These are phyloP conservation scores for Colletotrichum ledebouriae DNA, from an alignment of 2,329 filamentous ascomycete species.

Conservation along the genomic window DNA sequence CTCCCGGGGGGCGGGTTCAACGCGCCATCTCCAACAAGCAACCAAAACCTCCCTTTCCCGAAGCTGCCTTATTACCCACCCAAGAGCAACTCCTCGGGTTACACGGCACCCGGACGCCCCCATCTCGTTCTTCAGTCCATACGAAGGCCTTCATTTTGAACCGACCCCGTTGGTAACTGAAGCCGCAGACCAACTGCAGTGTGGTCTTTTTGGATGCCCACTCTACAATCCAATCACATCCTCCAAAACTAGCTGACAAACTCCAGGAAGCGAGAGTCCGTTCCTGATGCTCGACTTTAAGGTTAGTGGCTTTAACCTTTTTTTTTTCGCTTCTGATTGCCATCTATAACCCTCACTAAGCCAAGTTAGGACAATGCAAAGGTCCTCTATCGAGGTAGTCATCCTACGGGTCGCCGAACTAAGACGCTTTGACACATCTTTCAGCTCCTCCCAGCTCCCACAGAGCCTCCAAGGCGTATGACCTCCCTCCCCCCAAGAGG, in stretches of 20 bases:
- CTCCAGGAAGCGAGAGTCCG: background rate
- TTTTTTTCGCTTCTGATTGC: background rate
- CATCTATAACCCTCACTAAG: background rate
- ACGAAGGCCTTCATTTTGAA: constrained; percentile 1
- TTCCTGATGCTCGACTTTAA: constrained; percentile 12
- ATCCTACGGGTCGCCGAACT: no score
- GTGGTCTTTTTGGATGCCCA: background rate
- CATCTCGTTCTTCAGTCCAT: constrained; percentile 20
- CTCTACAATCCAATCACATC: background rate
- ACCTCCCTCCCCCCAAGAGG: background rate
- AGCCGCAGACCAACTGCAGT: constrained; percentile 1
- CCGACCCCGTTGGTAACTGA: background rate
- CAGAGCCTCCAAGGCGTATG: background rate
- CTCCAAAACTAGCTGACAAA: background rate
- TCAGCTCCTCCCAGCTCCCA: background rate
- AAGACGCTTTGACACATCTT: background rate
- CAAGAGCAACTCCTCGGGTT: constrained; percentile 10
- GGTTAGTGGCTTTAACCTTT: constrained; percentile 14
- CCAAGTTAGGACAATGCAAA: constrained; percentile 21
- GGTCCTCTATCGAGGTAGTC: background rate
- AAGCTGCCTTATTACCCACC: background rate
- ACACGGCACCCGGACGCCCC: constrained; percentile 11
- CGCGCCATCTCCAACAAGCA: background rate
- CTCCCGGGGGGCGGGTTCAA: background rate
- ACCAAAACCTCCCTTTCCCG: no score